These are phyloP conservation scores for California macrophylla DNA, from an alignment of 441 rosid genomes.

Conservation along the genomic window DNA sequence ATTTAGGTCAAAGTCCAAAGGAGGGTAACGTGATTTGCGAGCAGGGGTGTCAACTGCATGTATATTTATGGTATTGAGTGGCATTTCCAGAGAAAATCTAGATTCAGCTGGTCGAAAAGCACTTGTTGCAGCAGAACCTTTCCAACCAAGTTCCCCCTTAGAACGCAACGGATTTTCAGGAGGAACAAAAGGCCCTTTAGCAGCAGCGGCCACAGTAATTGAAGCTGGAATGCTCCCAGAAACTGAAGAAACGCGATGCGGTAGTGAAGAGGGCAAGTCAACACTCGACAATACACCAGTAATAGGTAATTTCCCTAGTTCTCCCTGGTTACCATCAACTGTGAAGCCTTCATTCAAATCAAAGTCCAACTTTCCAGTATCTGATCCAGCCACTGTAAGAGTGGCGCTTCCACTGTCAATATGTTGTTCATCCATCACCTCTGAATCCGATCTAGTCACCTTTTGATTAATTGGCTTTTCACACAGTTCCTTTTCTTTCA, in stretches of 20 bases:
- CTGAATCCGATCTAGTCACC: too few species aligned
- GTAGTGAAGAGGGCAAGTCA: background rate
- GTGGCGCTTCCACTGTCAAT: too few species aligned
- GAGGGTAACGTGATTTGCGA: slow-evolving; percentile 7
- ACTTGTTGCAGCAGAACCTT: slow-evolving; percentile 13
- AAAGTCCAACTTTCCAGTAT: slow-evolving; percentile 9
- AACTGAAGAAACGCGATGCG: slow-evolving; percentile 4
- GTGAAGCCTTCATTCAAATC: slow-evolving; percentile 13
- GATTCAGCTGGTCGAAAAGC: slow-evolving; percentile 18
- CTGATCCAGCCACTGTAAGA: too few species aligned
- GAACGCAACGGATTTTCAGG: slow-evolving; percentile 9
- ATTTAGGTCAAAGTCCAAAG: slow-evolving; percentile 17
- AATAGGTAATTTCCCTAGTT: background rate
- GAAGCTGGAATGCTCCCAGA: slow-evolving; percentile 7
- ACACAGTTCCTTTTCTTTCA: too few species aligned
- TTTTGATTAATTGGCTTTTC: too few species aligned
- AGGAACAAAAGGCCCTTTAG: slow-evolving; percentile 17
- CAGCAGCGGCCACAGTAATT: slow-evolving; percentile 17
- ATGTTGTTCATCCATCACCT: too few species aligned
- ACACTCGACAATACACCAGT: background rate
- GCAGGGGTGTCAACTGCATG: background rate
- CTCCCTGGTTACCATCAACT: slow-evolving; percentile 7
- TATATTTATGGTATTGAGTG: background rate
- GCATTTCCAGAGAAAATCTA: slow-evolving; percentile 6
- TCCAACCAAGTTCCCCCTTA: slow-evolving; percentile 22